Evolutionary conservation across 495 filamentous ascomycete species (phyloP), one percentile per base, ranked within the genome.

Genomic region (Parachaetomium inaequale): DNA sequence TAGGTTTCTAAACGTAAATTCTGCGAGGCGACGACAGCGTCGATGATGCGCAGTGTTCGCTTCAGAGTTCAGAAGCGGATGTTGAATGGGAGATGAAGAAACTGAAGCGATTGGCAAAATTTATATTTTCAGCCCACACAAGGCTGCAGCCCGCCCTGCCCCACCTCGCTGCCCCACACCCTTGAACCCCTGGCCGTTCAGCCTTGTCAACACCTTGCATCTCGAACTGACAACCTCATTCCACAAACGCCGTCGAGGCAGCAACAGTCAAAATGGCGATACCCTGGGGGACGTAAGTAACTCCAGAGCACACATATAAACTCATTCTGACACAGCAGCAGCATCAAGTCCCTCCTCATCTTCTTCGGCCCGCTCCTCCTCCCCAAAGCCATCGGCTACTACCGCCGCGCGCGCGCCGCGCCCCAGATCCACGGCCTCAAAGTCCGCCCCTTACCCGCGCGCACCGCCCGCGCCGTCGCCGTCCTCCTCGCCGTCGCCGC

Each of bases 281-380:
- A 61, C 63, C 76, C 34, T 82, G 79, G 79, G 76, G 77, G 53
- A 79, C 73, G 79, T 82, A 68, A 78, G 79, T 75, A 46, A 1
- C 12, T 7, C 12, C 19, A 12, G 1, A 23, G n/a, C n/a, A 26
- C 28, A 34, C 5, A 23, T 40, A 46, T 28, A 23, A 23, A 21
- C 11, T 29, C 31, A 36, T 15, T 34, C 49, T 61, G 38, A 61
- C 29, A 7, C 11, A 32, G 17, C 0, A 23, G 12, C 66, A 92
- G 88, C 57, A 78, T 91, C 75, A 88, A 91, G 70, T 89, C 88
- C 63, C 80, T 96, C 71, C 76, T 90, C 68, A 80, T 96, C 72
- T 87, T 94, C 78, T 88, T 97, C 74, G 93, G 84, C 0, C 93
- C 93, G n/a, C 75, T 94, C 57, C 73, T 96, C 62, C 75, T 97